A percentile compares a stretch with the other conserved stretches of the same genome.
Conservation (phyloP, 176 grass and related monocot genomes). For the Miscanthus lutarioriparius region DNA sequence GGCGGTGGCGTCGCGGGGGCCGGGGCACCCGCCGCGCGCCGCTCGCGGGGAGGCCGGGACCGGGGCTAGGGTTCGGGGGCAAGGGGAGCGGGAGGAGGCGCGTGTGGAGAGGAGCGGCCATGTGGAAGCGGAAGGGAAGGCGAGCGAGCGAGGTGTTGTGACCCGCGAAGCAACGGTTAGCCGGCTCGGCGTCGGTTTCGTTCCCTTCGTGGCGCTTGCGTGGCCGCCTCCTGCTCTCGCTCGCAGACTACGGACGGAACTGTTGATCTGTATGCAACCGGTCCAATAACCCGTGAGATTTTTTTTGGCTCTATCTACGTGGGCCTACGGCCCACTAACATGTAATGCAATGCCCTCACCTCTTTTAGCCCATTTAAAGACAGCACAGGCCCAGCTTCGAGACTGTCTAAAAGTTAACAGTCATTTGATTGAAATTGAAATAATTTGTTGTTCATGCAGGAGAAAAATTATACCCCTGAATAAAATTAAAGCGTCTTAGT, state of each 20-base stretch:
- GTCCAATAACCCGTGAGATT: neutral
- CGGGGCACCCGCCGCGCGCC: neutral
- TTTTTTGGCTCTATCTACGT: neutral
- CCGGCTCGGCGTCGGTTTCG: neutral
- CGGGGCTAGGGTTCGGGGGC: neutral
- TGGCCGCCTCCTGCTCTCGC: constrained; percentile 20
- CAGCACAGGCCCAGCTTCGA: neutral
- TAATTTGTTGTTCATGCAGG: neutral
- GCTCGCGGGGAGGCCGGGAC: neutral
- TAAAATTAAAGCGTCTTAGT: too few relatives aligned
- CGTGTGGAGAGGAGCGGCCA: constrained; percentile 43
- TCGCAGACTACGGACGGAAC: neutral
- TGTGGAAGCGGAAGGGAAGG: constrained; percentile 27
- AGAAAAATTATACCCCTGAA: neutral
- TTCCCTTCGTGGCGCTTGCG: constrained; percentile 24
- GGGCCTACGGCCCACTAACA: neutral
- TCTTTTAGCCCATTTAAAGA: neutral
- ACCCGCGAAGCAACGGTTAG: constrained; percentile 47
- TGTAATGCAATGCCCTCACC: neutral
- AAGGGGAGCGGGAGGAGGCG: constrained; percentile 25
- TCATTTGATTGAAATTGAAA: neutral
- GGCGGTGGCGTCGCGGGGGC: neutral
- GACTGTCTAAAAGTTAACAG: neutral
- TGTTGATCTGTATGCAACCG: neutral
- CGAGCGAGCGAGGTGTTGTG: constrained; percentile 14